A percentile compares a stretch with the other conserved stretches of the same genome.
These are phyloP conservation scores for Penicillium sp. DNA, from an alignment of 2,329 filamentous ascomycete genomes.

Conservation along the genomic window DNA sequence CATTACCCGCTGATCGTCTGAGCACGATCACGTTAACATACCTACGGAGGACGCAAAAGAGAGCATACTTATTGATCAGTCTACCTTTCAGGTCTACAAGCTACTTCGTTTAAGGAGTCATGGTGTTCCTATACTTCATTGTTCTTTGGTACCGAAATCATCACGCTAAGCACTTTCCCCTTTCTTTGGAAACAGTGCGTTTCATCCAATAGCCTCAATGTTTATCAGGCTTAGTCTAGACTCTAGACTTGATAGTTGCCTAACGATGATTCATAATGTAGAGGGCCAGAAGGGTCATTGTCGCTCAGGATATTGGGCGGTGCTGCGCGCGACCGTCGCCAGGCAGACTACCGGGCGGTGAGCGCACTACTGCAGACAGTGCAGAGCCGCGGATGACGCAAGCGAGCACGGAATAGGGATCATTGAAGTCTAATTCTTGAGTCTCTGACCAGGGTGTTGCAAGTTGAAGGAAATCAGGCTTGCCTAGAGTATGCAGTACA, in stretches of 20 bases:
- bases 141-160: not conserved
- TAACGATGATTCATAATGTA: not conserved
- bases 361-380: constrained; percentile 11
- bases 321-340: not conserved
- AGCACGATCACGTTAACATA: not conserved
- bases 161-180: not conserved
- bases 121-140: not conserved
- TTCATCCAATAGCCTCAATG: not conserved
- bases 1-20: constrained; percentile 7
- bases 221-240: not conserved
- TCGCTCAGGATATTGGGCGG: not conserved
- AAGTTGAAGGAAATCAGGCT: not conserved
- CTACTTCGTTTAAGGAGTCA: not conserved
- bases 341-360: not conserved
- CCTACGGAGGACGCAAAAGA: not conserved
- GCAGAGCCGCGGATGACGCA: constrained; percentile 25
- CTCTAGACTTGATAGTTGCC: not conserved
- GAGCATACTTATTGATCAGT: not conserved
- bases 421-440: constrained; percentile 10
- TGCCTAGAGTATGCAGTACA: not conserved
- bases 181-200: not conserved
- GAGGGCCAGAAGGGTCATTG: not conserved
- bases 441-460: not conserved
- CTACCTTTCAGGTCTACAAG: not conserved
- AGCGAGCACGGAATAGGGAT: constrained; percentile 15